Conservation (phyloP, 2,329 filamentous ascomycete genomes). For the Diaporthe longicolla region DNA sequence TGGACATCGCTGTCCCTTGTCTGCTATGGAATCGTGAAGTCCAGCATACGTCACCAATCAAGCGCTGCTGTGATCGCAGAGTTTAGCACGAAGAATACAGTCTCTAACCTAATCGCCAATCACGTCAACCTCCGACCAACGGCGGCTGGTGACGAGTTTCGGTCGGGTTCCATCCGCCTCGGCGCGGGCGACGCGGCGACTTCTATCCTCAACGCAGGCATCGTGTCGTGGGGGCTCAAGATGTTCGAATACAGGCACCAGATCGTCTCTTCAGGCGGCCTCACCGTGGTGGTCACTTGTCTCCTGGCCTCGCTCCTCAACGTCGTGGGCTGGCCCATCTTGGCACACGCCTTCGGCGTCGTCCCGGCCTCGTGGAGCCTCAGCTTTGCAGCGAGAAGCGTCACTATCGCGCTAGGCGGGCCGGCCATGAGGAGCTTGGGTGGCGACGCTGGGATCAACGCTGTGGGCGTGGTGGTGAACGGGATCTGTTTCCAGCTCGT, state of each 20-base stretch:
- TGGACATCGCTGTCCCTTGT: slow-evolving; percentile 61
- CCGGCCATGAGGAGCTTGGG: slow-evolving; percentile 61
- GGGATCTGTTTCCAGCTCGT: slow-evolving; percentile 59
- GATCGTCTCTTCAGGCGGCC: slow-evolving; percentile 59
- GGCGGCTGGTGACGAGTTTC: not conserved
- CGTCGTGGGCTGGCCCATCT: slow-evolving; percentile 57
- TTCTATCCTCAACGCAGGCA: slow-evolving; percentile 64
- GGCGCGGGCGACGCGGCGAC: slow-evolving; percentile 65
- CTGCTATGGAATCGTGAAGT: slow-evolving; percentile 59
- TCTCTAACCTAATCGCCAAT: slow-evolving; percentile 49
- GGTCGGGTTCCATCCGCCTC: slow-evolving; percentile 38
- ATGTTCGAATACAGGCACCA: slow-evolving; percentile 64
- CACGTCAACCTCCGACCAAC: slow-evolving; percentile 45
- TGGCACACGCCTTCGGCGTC: slow-evolving; percentile 56
- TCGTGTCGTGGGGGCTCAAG: slow-evolving; percentile 68
- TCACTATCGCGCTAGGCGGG: slow-evolving; percentile 64
- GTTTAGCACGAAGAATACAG: slow-evolving; percentile 49
- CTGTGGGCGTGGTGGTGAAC: slow-evolving; percentile 65
- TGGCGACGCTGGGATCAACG: slow-evolving; percentile 63
- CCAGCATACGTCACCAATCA: slow-evolving; percentile 44
- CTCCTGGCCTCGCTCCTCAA: slow-evolving; percentile 57
- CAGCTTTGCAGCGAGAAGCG: slow-evolving; percentile 64
- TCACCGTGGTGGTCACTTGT: slow-evolving; percentile 56
- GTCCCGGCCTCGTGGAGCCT: slow-evolving; percentile 52
- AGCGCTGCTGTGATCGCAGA: slow-evolving; percentile 45